Evolutionary conservation across 164 flowering plant genomes (phyloP), one percentile per base, ranked within the genome.

Genomic region (Macadamia tetraphylla): DNA sequence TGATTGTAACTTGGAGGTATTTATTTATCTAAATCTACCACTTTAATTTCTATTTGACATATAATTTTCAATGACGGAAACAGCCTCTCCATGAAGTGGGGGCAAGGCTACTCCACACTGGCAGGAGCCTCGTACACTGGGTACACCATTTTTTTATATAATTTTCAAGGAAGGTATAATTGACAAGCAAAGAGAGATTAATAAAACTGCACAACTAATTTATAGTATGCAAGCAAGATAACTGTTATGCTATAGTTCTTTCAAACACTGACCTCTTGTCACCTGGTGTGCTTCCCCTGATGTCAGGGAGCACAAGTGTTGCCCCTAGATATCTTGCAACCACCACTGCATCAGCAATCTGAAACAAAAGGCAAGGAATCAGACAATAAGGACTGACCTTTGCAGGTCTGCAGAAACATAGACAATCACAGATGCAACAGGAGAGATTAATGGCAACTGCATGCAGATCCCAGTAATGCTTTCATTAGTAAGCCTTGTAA

Each of bases 261-360:
- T 43, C 9, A 4, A 48, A 49, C 32, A 80, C 78, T 64, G 13
- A 91, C 99, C 91, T 86, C 70, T 75, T 76, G 49, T 88, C 90
- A 23, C 92, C 90, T 7, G 85, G 83, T 53, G 81, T 80, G 79
- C 77, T 81, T 81, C 97, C 98, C 77, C 91, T 84, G 44, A 95
- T 95, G 81, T 95, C 98, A 70, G 99, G 99, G 62, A 95, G 63
- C 43, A 95, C 94, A 64, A 95, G 88, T 70, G 94, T 86, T 67
- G 98, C 98, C 62, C 91, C 86, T n/a, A 95, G 80, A 78, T 79
- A 77, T 76, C 84, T 87, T 31, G 99, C 97, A 65, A 95, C 87
- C 13, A 85, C 85, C 40, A 89, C 94, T 0, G 94, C 98, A 86
- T 93, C 90, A 58, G 93, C 80, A 75, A 95, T 81, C 99, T 95